phyloP scores from a whole-genome alignment of 768 basidiomycete species.

The Collybia sp. region DNA sequence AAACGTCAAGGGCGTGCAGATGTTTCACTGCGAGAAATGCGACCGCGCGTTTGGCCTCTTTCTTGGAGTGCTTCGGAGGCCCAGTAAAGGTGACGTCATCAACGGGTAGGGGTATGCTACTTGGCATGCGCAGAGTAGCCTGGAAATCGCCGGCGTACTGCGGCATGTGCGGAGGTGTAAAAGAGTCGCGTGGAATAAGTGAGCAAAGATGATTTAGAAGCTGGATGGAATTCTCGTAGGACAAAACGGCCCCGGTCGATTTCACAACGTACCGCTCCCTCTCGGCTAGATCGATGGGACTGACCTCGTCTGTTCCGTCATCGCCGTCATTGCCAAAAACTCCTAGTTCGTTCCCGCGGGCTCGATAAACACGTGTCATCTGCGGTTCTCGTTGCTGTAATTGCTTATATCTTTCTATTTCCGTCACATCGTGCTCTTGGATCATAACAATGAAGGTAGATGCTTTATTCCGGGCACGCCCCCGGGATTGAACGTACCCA shows the following conservation, averaged over 20 bases:
- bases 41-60: slow-evolving; percentile 78
- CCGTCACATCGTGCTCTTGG: slow-evolving; percentile 49
- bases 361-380: slow-evolving; percentile 59
- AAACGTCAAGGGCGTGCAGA: slow-evolving; percentile 66
- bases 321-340: slow-evolving; percentile 37
- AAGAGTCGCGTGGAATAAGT: slow-evolving; percentile 68
- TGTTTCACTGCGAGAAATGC: slow-evolving; percentile 75
- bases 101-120: slow-evolving; percentile 54
- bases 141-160: slow-evolving; percentile 59
- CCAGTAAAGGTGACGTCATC: slow-evolving; percentile 55
- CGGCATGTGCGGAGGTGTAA: slow-evolving; percentile 57
- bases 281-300: slow-evolving; percentile 52
- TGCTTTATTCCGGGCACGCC: slow-evolving; percentile 70
- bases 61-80: slow-evolving; percentile 60
- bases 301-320: slow-evolving; percentile 28
- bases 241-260: slow-evolving; percentile 72
- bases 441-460: slow-evolving; percentile 85
- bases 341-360: slow-evolving; percentile 36
- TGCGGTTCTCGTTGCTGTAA: slow-evolving; percentile 61
- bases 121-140: slow-evolving; percentile 58
- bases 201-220: slow-evolving; percentile 76
- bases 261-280: slow-evolving; percentile 74
- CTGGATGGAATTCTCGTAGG: slow-evolving; percentile 69
- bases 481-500: slow-evolving; percentile 86
- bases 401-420: slow-evolving; percentile 52